Conservation (phyloP, 163 green algal genomes). For the Coccomyxa subellipsoidea region DNA sequence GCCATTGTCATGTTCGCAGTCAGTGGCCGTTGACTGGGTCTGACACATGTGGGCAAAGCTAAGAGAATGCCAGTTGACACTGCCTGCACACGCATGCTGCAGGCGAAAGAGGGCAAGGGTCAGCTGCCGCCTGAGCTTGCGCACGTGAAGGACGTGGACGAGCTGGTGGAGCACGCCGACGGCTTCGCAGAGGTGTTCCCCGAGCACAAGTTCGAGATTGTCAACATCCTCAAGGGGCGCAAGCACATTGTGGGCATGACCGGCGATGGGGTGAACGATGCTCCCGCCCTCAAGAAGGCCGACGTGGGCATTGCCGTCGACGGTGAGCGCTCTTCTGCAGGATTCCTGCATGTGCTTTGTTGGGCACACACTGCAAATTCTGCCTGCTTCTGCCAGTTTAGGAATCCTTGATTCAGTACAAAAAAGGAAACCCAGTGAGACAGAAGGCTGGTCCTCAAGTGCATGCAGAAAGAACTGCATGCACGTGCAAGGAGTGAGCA, state of each 20-base stretch:
- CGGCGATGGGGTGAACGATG: constrained; percentile 91
- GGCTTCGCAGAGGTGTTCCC: constrained; percentile 96
- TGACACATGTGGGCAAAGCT: no score
- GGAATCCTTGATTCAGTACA: no score
- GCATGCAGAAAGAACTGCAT: no score
- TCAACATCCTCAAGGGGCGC: constrained; percentile 67
- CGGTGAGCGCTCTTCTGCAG: constrained; percentile 6
- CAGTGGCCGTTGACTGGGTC: no score
- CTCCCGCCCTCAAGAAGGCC: constrained; percentile 86
- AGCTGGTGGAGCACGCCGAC: constrained; percentile 86
- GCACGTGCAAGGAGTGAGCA: no score
- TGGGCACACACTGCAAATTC: no score
- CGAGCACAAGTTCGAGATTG: constrained; percentile 91
- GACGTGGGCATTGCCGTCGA: constrained; percentile 94
- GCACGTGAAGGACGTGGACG: constrained; percentile 40
- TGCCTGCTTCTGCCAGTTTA: no score
- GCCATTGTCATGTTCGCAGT: no score
- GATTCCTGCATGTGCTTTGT: no score
- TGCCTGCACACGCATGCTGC: constrained; percentile 1
- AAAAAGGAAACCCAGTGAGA: no score
- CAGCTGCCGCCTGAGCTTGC: constrained; percentile 17
- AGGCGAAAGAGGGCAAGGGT: constrained; percentile 56
- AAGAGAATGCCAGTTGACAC: not conserved
- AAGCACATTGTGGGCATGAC: constrained; percentile 87
- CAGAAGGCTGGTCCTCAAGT: no score